Conservation (phyloP, 2,329 filamentous ascomycete genomes). For the Hawksworthiomyces lignivorus region DNA sequence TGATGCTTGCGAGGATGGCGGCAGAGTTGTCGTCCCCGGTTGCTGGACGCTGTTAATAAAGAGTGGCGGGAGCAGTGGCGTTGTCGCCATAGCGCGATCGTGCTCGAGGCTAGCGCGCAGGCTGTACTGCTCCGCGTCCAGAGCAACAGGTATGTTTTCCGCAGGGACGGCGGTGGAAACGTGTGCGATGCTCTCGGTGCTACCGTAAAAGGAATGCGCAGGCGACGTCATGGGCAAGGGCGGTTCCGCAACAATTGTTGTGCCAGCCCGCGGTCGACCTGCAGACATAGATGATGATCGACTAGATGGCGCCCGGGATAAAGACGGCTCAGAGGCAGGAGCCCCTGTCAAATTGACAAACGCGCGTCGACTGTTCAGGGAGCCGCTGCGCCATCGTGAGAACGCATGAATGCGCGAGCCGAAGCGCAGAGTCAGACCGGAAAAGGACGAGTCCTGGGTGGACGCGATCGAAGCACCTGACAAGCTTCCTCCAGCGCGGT, state of each 20-base stretch:
- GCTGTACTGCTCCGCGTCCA: slow-evolving; percentile 42
- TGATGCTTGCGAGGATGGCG: slow-evolving; percentile 56
- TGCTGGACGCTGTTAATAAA: slow-evolving; percentile 49
- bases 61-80: slow-evolving; percentile 77
- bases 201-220: slow-evolving; percentile 55
- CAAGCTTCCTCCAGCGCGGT: slow-evolving; percentile 9
- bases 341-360: slow-evolving; percentile 34
- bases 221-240: slow-evolving; percentile 46
- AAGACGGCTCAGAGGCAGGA: slow-evolving; percentile 72
- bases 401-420: slow-evolving; percentile 52
- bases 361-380: slow-evolving; percentile 34
- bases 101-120: slow-evolving; percentile 44
- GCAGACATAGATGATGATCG: slow-evolving; percentile 71
- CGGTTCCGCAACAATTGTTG: too few species aligned
- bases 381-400: slow-evolving; percentile 36
- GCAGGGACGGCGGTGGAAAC: slow-evolving; percentile 14
- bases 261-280: slow-evolving; percentile 44
- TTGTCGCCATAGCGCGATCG: slow-evolving; percentile 59
- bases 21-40: slow-evolving; percentile 26
- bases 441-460: slow-evolving; percentile 46
- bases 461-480: slow-evolving; percentile 1
- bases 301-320: slow-evolving; percentile 61
- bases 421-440: slow-evolving; percentile 57
- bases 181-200: slow-evolving; percentile 45
- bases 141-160: slow-evolving; percentile 34